phyloP scores from a whole-genome alignment of 257 asterid species.

The Penstemon newberryi region DNA sequence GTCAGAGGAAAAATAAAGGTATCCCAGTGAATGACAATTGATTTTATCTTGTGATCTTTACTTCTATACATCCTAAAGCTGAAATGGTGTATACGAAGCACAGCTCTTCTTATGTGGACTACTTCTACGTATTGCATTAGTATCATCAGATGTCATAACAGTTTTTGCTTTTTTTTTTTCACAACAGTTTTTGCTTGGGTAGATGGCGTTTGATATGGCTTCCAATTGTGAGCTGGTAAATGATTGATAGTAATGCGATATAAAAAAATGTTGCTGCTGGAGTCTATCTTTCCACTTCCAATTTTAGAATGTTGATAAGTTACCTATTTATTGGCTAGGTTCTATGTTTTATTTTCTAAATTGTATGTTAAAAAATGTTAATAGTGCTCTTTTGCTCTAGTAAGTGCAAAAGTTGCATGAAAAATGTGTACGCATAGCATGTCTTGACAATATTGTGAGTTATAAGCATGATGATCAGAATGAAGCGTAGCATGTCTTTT shows the following conservation, averaged over 20 bases:
- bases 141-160: neutral
- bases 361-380: neutral
- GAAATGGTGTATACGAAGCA: neutral
- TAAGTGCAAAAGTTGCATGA: neutral
- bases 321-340: neutral
- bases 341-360: neutral
- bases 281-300: too few species aligned
- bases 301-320: too few species aligned
- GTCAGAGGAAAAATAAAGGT: conserved; percentile 90
- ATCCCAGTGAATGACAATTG: conserved; percentile 5
- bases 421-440: neutral
- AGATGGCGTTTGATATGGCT: neutral
- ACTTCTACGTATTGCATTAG: conserved; percentile 1
- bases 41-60: neutral
- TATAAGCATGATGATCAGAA: neutral
- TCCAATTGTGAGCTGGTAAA: neutral
- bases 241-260: neutral
- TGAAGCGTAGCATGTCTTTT: too few species aligned
- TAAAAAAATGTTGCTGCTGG: too few species aligned
- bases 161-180: neutral
- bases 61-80: conserved; percentile 9
- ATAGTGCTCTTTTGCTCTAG: neutral
- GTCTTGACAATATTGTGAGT: neutral
- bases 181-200: neutral
- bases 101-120: conserved; percentile 17